These are phyloP conservation scores for Backusella westeae DNA, from an alignment of 192 early-diverging fungal genomes.

Conservation along the genomic window DNA sequence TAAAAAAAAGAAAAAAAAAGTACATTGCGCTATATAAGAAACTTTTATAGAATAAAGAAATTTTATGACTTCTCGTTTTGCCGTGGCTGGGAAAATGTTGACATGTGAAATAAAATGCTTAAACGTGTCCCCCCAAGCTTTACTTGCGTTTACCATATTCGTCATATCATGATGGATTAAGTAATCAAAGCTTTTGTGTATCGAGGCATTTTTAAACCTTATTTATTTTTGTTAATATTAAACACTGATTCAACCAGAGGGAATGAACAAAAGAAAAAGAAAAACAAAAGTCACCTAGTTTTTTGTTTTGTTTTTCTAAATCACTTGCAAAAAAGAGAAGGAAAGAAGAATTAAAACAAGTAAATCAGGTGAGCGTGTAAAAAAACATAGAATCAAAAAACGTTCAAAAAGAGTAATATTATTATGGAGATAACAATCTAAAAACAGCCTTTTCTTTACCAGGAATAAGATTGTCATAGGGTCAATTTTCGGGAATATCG, in stretches of 20 bases:
- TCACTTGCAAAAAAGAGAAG: background rate
- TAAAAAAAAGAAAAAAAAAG: background rate
- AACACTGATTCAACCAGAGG: background rate
- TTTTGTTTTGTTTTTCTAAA: background rate
- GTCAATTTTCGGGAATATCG: background rate
- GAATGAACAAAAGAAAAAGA: too few species aligned
- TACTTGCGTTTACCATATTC: background rate
- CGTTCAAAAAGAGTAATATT: background rate
- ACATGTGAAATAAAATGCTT: constrained; percentile 8
- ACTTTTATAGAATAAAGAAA: background rate
- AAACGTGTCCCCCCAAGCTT: background rate
- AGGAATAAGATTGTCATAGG: background rate
- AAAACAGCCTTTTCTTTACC: background rate
- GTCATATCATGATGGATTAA: background rate
- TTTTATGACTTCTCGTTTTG: background rate
- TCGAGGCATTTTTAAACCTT: background rate
- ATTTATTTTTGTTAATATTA: background rate
- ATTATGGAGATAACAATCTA: background rate
- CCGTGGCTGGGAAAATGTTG: background rate
- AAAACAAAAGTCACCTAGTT: too few species aligned
- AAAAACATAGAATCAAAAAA: background rate
- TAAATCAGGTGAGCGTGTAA: background rate
- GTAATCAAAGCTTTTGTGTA: background rate
- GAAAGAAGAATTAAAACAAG: background rate
- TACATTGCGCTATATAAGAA: background rate